Evolutionary conservation across 2,329 filamentous ascomycete genomes (phyloP), one percentile per base, ranked within the genome.

Genomic region (Arachnomyces sp.): DNA sequence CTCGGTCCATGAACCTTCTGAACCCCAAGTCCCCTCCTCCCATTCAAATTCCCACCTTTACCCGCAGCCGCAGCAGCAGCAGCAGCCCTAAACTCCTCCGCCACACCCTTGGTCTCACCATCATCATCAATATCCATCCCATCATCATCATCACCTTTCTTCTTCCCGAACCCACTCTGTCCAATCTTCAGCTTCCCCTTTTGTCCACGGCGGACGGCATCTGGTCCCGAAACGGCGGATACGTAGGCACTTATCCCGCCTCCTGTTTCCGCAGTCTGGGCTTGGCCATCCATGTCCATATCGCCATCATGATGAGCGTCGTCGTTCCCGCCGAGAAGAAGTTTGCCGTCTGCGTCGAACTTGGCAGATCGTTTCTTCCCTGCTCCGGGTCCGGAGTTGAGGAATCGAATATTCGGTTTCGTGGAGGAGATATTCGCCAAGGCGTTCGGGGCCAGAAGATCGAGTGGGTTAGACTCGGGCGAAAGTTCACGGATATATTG

Each of bases 341-440:
- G 56, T 49, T 66, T 67, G 34, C 67, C 67, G 31, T 70, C 65
- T 15, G 61, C 56, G 35, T 67, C 66, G 40, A 65, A 50, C 49
- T 63, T 66, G 36, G 66, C 64, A 33, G 63, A 52, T 21, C 56
- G 66, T 47, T 63, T 66, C 43, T 59, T 61, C 40, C 57, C 57
- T 25, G 58, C 58, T n/a, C 57, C 54, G 28, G 57, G 55, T 5
- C 57, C 58, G 21, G 56, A 59, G 47, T 65, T 63, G 34, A 65
- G 53, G 58, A 67, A 66, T 31, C 65, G 61, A n/a, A 66, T 53
- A 39, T 56, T 63, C 16, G 89, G 90, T 62, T 88, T 90, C 8
- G 87, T 95, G 4, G 86, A 86, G 2, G 89, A 95, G 55, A 98
- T 95, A 60, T 87, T 92, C 39, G 87, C 90, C 31, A 98, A 77